phyloP scores from a whole-genome alignment of 306 rosid species.

The Gastrolobium bilobum region DNA sequence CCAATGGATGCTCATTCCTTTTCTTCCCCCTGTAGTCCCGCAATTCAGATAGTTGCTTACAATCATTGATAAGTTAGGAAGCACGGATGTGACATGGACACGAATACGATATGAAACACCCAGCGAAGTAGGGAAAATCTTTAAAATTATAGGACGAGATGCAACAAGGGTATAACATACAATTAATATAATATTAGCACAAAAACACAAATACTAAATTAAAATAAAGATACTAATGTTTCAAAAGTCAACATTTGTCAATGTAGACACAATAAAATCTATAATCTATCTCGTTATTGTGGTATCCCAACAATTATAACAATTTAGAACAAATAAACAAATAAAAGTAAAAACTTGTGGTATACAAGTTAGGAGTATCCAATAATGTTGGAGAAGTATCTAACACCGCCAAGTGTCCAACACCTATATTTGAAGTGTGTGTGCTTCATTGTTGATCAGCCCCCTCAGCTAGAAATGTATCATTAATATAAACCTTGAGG shows the following conservation, averaged over 20 bases:
- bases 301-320: background rate
- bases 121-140: background rate
- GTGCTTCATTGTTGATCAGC: too few relatives aligned
- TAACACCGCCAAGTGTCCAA: background rate
- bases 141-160: background rate
- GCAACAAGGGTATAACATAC: background rate
- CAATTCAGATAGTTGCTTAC: conserved; percentile 21
- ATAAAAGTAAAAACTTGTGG: background rate
- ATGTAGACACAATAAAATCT: background rate
- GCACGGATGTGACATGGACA: conserved; percentile 17
- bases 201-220: conserved; percentile 9
- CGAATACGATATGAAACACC: background rate
- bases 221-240: background rate
- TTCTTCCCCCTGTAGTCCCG: conserved; percentile 8
- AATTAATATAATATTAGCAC: background rate
- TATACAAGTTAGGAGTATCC: background rate
- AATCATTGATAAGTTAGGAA: conserved; percentile 31
- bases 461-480: too few relatives aligned
- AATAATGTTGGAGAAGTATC: background rate
- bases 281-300: background rate
- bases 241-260: conserved; percentile 5
- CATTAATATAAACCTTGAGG: too few relatives aligned
- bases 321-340: background rate
- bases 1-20: conserved; percentile 5
- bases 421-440: background rate